These are phyloP conservation scores for Lepidium campestre DNA, from an alignment of 441 rosid genomes.

Conservation along the genomic window DNA sequence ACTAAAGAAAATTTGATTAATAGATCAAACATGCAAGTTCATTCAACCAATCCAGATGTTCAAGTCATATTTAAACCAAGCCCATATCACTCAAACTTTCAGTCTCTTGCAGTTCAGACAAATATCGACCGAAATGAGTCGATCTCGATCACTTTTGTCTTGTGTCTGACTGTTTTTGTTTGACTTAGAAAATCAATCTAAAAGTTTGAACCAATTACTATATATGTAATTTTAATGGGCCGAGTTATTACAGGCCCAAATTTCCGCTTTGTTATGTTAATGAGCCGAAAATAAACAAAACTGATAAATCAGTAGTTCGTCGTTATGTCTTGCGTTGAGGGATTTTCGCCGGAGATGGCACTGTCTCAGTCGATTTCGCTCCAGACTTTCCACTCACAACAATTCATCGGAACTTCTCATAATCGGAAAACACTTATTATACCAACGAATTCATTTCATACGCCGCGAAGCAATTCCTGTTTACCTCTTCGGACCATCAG, in stretches of 20 bases:
- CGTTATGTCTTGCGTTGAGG: neutral
- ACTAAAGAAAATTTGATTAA: too few relatives aligned
- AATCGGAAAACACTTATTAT: neutral
- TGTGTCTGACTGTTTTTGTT: too few relatives aligned
- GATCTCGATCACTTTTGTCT: too few relatives aligned
- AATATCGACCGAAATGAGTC: too few relatives aligned
- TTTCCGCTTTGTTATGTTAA: neutral
- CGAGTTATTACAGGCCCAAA: neutral
- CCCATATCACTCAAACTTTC: too few relatives aligned
- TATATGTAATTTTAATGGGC: neutral
- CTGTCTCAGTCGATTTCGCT: neutral
- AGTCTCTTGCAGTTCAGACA: too few relatives aligned
- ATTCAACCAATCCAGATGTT: too few relatives aligned
- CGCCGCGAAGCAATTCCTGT: neutral
- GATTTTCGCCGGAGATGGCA: constrained; percentile 27
- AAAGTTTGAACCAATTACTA: neutral
- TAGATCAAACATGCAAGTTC: too few relatives aligned
- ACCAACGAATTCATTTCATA: neutral
- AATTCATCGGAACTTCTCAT: neutral
- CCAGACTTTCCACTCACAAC: neutral
- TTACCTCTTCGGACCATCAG: constrained; percentile 12
- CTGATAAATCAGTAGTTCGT: neutral
- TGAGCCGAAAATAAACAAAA: neutral
- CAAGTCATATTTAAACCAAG: too few relatives aligned
- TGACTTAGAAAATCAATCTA: too few relatives aligned